Evolutionary conservation across 768 basidiomycete species (phyloP).

Genomic region (Boletus rubescentipes): DNA sequence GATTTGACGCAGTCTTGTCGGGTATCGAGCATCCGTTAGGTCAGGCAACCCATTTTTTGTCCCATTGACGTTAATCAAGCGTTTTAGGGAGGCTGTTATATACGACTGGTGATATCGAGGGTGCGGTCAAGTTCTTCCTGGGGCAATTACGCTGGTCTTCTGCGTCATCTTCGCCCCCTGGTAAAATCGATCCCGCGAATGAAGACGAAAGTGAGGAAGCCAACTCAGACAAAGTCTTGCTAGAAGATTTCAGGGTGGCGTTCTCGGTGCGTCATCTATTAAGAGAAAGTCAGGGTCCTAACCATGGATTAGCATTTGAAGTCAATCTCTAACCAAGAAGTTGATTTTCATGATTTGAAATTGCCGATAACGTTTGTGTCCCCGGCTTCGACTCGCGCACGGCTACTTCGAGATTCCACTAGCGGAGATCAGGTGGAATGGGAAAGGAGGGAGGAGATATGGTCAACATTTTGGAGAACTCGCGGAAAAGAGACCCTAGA

Average conservation of each 20-base stretch:
- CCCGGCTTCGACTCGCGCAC: conserved; percentile 52
- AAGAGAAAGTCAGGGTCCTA: background rate
- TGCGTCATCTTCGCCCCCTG: conserved; percentile 13
- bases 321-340: conserved; percentile 50
- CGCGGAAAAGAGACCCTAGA: conserved; percentile 56
- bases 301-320: conserved; percentile 61
- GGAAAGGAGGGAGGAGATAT: conserved; percentile 63
- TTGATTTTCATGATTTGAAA: conserved; percentile 44
- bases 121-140: conserved; percentile 78
- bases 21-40: conserved; percentile 82
- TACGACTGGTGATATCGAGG: conserved; percentile 80
- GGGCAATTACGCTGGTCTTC: conserved; percentile 58
- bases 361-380: conserved; percentile 71
- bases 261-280: conserved; percentile 57
- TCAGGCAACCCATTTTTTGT: conserved; percentile 25
- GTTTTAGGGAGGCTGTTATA: conserved; percentile 77
- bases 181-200: conserved; percentile 17
- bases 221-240: conserved; percentile 61
- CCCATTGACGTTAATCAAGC: conserved; percentile 6
- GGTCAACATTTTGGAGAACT: conserved; percentile 59
- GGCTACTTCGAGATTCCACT: conserved; percentile 51
- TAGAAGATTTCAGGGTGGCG: conserved; percentile 90
- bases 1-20: conserved; percentile 63
- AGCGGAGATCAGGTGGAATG: conserved; percentile 50
- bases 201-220: conserved; percentile 32